Base-by-base conservation (phyloP, 805 yeast genomes). In the Alloascoidea africana region DNA sequence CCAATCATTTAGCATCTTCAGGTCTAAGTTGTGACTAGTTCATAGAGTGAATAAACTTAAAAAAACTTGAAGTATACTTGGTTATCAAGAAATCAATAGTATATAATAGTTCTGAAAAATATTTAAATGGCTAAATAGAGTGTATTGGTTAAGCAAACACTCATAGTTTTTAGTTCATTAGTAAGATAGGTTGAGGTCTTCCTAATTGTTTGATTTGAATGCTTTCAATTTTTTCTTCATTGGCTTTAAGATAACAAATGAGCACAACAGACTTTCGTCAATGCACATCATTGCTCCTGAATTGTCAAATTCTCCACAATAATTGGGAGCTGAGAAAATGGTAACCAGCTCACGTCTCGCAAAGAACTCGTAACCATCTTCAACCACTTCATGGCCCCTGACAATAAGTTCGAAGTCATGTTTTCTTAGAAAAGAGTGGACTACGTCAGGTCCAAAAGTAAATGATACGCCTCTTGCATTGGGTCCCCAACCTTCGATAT, bases 201-300 rank as follows among this genome's bases (percentile, higher is more conserved):
- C n/a, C n/a, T n/a, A n/a, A n/a, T n/a, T n/a, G n/a, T n/a, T n/a
- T n/a, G n/a, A n/a, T n/a, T n/a, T n/a, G n/a, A n/a, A n/a, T n/a
- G n/a, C n/a, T n/a, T n/a, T n/a, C n/a, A n/a, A n/a, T n/a, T n/a
- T n/a, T n/a, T n/a, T n/a, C n/a, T n/a, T n/a, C n/a, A n/a, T n/a
- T n/a, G 93, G 93, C 58, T 82, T 82, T 58, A 82, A 69, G 50
- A 82, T 82, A 60, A 82, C 91, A 76, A 89, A 89, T 14, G 96
- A 87, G 66, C 98, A 89, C 52, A 89, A 68, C 53, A 89, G 71
- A 59, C 89, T 78, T 63, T 91, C 97, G 60, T 91, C 97, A 41
- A 89, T 97, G 53, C 93, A 76, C 98, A 89, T 89, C 97, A 91
- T 91, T 33, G 98, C 98, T 54, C 97, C 98, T 2, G 97, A 96